Conservation (phyloP, 805 yeast genomes). For the Komagataella pseudopastoris region DNA sequence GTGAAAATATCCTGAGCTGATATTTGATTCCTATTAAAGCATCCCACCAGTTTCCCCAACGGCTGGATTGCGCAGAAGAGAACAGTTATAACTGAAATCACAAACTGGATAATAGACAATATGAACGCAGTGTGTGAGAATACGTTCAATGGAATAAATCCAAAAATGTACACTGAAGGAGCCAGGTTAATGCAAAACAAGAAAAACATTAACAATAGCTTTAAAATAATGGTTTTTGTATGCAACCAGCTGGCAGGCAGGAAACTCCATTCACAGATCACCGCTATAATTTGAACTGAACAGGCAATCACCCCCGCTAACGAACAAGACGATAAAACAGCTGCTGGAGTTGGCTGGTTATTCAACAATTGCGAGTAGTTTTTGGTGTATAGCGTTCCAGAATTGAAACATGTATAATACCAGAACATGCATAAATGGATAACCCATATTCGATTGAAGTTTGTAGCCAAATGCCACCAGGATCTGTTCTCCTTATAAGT, state of each 20-base stretch:
- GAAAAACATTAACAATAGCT: constrained; percentile 19
- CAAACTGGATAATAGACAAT: constrained; percentile 27
- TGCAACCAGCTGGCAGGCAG: constrained; percentile 38
- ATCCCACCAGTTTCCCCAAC: constrained; percentile 17
- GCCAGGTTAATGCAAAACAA: constrained; percentile 20
- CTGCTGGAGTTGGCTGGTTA: constrained; percentile 31
- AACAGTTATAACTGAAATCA: constrained; percentile 25
- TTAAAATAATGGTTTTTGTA: constrained; percentile 20
- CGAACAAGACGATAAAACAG: constrained; percentile 27
- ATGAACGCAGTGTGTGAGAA: constrained; percentile 21
- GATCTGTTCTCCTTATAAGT: constrained; percentile 33
- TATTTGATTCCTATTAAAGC: constrained; percentile 8
- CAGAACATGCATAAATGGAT: constrained; percentile 36
- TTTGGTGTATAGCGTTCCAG: constrained; percentile 33
- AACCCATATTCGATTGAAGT: constrained; percentile 40
- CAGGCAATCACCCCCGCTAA: constrained; percentile 33
- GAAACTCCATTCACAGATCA: constrained; percentile 27
- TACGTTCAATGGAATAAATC: constrained; percentile 20
- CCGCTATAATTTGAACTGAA: constrained; percentile 24
- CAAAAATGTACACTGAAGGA: constrained; percentile 28
- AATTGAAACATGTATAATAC: constrained; percentile 37
- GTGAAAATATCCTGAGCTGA: constrained; percentile 25
- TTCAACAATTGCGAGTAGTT: constrained; percentile 24
- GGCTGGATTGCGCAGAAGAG: constrained; percentile 29
- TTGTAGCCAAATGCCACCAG: constrained; percentile 35